These are phyloP conservation scores for Neurospora sp. DNA, from an alignment of 495 filamentous ascomycete genomes.

Conservation along the genomic window DNA sequence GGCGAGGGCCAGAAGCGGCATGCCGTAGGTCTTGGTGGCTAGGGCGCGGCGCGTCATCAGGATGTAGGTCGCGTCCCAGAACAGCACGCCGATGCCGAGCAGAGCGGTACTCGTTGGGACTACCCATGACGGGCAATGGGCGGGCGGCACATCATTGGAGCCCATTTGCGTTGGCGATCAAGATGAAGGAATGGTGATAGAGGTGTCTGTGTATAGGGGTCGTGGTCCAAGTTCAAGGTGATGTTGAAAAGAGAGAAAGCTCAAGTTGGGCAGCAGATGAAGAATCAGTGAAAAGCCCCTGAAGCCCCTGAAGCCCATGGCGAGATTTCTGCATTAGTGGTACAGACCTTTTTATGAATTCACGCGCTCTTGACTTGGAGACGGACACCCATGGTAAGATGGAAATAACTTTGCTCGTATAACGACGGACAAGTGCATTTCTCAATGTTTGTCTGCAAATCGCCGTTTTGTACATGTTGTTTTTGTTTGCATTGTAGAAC, in stretches of 20 bases:
- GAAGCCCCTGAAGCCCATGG: neutral
- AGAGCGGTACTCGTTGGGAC: constrained; percentile 25
- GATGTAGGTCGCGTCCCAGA: constrained; percentile 34
- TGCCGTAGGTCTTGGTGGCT: constrained; percentile 31
- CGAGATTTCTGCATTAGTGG: neutral
- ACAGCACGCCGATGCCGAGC: constrained; percentile 26
- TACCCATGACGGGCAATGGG: constrained; percentile 24
- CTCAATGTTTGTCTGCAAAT: too few relatives aligned
- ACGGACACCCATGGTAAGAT: too few relatives aligned
- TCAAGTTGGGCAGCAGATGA: neutral
- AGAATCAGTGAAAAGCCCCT: neutral
- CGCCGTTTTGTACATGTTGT: too few relatives aligned
- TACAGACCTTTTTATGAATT: too few relatives aligned
- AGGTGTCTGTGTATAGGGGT: too few relatives aligned
- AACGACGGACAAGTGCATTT: too few relatives aligned
- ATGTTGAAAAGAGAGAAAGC: neutral
- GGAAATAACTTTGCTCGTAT: too few relatives aligned
- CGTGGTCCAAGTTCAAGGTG: neutral
- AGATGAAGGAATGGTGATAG: neutral
- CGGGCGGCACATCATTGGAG: constrained; percentile 28
- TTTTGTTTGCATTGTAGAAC: too few relatives aligned
- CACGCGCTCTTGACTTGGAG: too few relatives aligned
- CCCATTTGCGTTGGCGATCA: constrained; percentile 20
- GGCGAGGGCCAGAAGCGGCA: constrained; percentile 34
- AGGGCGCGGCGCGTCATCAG: constrained; percentile 29